Conservation (phyloP, 768 basidiomycete genomes). For the Mycena epipterygia region DNA sequence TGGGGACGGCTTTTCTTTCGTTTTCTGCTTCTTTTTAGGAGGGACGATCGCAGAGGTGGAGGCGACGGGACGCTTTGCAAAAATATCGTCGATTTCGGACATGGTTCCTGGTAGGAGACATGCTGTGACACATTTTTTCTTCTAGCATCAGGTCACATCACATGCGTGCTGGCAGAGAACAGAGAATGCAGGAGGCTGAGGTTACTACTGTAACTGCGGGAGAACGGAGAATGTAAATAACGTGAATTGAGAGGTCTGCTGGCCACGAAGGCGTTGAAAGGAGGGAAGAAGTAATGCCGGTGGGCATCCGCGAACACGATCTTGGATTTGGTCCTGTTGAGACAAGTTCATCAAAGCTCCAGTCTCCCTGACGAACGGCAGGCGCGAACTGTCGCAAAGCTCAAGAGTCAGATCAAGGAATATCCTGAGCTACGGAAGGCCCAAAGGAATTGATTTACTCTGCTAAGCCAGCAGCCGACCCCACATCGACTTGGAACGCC, state of each 20-base stretch:
- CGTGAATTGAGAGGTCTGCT: too few relatives aligned
- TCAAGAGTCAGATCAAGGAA: too few relatives aligned
- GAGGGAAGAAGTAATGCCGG: too few relatives aligned
- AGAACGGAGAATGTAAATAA: neutral
- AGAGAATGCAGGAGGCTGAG: too few relatives aligned
- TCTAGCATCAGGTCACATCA: constrained; percentile 28
- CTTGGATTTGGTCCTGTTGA: neutral
- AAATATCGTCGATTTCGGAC: constrained; percentile 92
- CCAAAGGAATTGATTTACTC: neutral
- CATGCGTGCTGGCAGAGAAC: too few relatives aligned
- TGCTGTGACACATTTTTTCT: neutral
- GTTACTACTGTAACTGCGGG: too few relatives aligned
- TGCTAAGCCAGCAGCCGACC: neutral
- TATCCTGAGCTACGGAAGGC: too few relatives aligned
- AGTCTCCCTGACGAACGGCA: too few relatives aligned
- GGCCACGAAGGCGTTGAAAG: too few relatives aligned
- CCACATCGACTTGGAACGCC: constrained; percentile 12
- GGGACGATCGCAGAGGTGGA: constrained; percentile 46
- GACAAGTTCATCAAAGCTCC: too few relatives aligned
- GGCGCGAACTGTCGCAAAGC: too few relatives aligned
- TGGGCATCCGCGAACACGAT: too few relatives aligned
- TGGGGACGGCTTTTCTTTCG: constrained; percentile 51
- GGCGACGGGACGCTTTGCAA: constrained; percentile 55
- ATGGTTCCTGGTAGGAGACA: constrained; percentile 56
- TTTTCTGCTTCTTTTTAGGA: constrained; percentile 65